A percentile compares a stretch with the other conserved stretches of the same genome.
Conservation (phyloP, 768 basidiomycete genomes). For the Auricularia heimuer region DNA sequence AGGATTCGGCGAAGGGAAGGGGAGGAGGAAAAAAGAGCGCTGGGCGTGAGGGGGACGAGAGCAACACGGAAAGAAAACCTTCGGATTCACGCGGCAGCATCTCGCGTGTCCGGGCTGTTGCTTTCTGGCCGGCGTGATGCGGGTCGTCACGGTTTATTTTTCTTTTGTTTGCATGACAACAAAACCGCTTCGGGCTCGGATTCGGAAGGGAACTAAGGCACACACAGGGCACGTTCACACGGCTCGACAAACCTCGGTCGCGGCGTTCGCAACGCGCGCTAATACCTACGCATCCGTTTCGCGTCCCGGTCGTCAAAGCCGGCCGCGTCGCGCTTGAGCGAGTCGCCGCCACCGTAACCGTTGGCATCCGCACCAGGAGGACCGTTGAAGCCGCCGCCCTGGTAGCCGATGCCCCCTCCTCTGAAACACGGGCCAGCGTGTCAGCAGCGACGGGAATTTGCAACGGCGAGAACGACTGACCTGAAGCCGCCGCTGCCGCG, state of each 20-base stretch:
- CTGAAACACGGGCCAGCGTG: constrained; percentile 20
- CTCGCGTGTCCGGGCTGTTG: neutral
- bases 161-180: constrained; percentile 1
- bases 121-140: neutral
- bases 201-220: neutral
- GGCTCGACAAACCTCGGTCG: neutral
- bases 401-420: constrained; percentile 63
- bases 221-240: neutral
- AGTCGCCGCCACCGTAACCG: constrained; percentile 36
- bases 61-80: neutral
- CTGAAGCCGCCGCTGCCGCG: constrained; percentile 43
- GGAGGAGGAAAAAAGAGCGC: neutral
- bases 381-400: constrained; percentile 49
- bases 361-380: constrained; percentile 51
- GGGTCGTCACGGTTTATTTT: constrained; percentile 1
- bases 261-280: constrained; percentile 18
- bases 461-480: constrained; percentile 21
- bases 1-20: neutral
- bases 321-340: constrained; percentile 64
- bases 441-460: constrained; percentile 10
- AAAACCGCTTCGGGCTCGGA: neutral
- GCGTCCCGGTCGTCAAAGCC: constrained; percentile 74
- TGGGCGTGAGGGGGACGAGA: neutral
- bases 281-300: constrained; percentile 70
- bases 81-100: neutral